Evolutionary conservation across 495 filamentous ascomycete species (phyloP), one percentile per base, ranked within the genome.

Genomic region (Xylaria longipes): DNA sequence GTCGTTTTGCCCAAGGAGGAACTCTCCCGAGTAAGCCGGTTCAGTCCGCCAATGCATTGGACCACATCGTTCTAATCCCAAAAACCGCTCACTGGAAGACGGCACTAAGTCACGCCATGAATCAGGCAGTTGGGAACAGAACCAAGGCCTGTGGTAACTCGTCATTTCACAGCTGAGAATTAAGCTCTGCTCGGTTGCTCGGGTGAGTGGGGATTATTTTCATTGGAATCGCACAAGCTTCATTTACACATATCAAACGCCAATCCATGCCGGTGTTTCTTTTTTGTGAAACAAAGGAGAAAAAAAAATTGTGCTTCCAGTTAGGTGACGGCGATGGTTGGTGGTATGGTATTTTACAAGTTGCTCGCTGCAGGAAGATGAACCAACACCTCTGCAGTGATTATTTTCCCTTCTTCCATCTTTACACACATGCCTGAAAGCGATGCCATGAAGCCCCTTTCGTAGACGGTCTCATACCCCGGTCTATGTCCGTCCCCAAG

Each of bases 321-420:
- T 58, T 61, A 15, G 27, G 69, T 56, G 62, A 65, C 46, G 50
- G 37, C 35, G 69, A 66, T 45, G 69, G 22, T 58, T 65, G n/a
- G 45, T 65, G 68, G 22, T 65, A n/a, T 69, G 45, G 60, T 71
- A 66, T 71, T 71, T 71, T 71, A 71, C 69, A 71, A 65, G 69
- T 65, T 70, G 39, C 41, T 66, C 58, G 12, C 52, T 48, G 62
- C 41, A 6, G 33, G 9, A 39, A 37, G 62, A 41, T 57, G 61
- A 17, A 17, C n/a, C 20, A n/a, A 25, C 52, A 58, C 52, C 69
- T 33, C 61, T 9, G 35, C 62, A 48, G 50, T 64, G 41, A 66
- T 58, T 57, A 15, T 54, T 57, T 66, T 54, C 69, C 62, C 22
- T 65, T 65, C 60, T 63, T 57, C 62, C 69, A 65, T 71, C 62